Base-by-base conservation (phyloP, 176 grass and related monocot species). In the Zea luxurians region DNA sequence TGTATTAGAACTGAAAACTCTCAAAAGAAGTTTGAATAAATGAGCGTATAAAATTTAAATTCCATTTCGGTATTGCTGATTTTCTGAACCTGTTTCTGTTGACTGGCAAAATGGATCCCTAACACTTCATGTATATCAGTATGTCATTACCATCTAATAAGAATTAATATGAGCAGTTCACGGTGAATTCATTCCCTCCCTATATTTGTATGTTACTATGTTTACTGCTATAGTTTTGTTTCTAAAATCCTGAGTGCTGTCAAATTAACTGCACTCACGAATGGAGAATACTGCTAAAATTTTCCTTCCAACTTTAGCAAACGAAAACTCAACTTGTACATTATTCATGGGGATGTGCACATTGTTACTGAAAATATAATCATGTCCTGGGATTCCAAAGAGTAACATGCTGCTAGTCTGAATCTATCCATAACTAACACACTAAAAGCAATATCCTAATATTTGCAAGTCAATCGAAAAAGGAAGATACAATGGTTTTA, bases 11-110 rank as follows among this genome's bases (percentile, higher is more conserved):
- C 11, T 64, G 15, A 15, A 0, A 46, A 66, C 11, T 45, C 68
- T 17, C 36, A 13, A 48, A 72, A 44, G 18, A 68, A 64, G 66
- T 2, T 5, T 20, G 15, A 85, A 58, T 18, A n/a, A 13, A 38
- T 48, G 12, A 50, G 34, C 3, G 13, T 9, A 13, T 74, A n/a
- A 67, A 73, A 37, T 71, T 47, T 73, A 13, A 85, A 57, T 73
- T 73, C 8, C 62, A 79, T 65, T 21, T 58, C 11, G 57, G 47
- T 66, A 55, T 44, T 55, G 21, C 11, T 12, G 5, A 61, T 75
- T 36, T 13, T 43, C 40, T 52, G 35, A 55, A 74, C 16, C 36
- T 63, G 5, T 65, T 59, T 74, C 37, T 74, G 37, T 44, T 74
- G 4, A 54, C 47, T 13, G 37, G n/a, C 11, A 80, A 80, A 48